Base-by-base conservation (phyloP, 2,329 filamentous ascomycete species). In the Pyrenochaeta sp. region DNA sequence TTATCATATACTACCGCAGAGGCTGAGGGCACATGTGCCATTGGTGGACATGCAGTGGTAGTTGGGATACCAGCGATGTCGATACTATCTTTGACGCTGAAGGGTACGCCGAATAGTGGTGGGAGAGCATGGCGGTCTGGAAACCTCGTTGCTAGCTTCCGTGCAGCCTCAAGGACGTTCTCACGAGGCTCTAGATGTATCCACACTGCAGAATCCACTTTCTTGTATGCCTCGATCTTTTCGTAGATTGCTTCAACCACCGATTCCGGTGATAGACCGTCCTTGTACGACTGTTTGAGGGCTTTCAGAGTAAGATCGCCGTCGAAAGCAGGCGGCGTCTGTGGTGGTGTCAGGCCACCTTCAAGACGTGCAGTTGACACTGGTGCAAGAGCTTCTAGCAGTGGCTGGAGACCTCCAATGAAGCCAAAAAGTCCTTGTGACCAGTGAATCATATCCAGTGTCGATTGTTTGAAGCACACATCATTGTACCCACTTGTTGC, bases 51-150 rank as follows among this genome's bases (percentile, higher is more conserved):
- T 1, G 74, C 80, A 1, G 75, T 75, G 3, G 81, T 83, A 1
- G 81, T 84, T 1, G 65, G 64, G 6, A 81, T 50, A 1, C 76
- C 74, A 9, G 73, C 72, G 10, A 83, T 70, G 49, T 83, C 80
- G 37, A 83, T 79, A 27, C 72, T 79, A 59, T 84, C 81, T 56
- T 83, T 83, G 36, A 83, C 71, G 2, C 76, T 77, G 51, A 84
- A 84, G 0, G 81, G 81, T 2, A 83, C 62, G 19, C 81, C 81
- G 50, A 76, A 84, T 1, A 84, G 70, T 3, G 79, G 78, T 21
- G 77, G 72, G n/a, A 74, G 63, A 8, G 51, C 56, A 24, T 71
- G 72, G 6, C 64, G 65, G 32, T 67, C 60, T 37, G 70, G 65
- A 30, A 74, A 80, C 28, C 67, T 71, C 7, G 63, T 57, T 6